Evolutionary conservation across 495 filamentous ascomycete genomes (phyloP).

Genomic region (Penicillium arizonense): DNA sequence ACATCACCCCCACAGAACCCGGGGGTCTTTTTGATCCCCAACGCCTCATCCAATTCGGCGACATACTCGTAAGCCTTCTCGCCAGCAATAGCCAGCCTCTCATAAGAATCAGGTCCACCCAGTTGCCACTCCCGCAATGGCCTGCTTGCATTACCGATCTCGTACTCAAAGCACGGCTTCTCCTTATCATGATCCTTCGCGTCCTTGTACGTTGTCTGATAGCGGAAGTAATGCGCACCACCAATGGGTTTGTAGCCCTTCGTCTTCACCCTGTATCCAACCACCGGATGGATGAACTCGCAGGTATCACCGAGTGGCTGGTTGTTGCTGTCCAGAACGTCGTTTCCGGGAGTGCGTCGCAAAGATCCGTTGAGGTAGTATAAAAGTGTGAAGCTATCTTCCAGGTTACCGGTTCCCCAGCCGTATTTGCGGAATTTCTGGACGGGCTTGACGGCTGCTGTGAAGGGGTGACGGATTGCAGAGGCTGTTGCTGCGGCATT

Average conservation of each 20-base stretch:
- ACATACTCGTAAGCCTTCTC: constrained; percentile 18
- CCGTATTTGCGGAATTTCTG: constrained; percentile 7
- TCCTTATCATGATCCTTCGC: neutral
- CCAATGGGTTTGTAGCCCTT: constrained; percentile 14
- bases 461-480: constrained; percentile 2
- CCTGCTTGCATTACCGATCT: constrained; percentile 4
- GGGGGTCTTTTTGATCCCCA: constrained; percentile 13
- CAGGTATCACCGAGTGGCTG: constrained; percentile 8
- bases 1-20: neutral
- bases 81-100: constrained; percentile 18
- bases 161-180: constrained; percentile 10
- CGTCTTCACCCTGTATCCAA: constrained; percentile 9
- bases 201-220: neutral
- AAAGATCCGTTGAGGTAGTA: constrained; percentile 22
- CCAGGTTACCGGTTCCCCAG: constrained; percentile 19
- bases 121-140: constrained; percentile 19
- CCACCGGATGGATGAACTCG: constrained; percentile 20
- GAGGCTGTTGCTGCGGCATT: neutral
- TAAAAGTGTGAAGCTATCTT: constrained; percentile 15
- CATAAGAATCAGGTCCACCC: constrained; percentile 20
- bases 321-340: constrained; percentile 1
- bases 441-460: neutral
- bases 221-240: neutral
- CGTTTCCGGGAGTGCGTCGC: constrained; percentile 16
- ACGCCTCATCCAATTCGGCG: constrained; percentile 15